Conservation (phyloP, 148 eudicot genomes). For the Amaranthus palmeri region DNA sequence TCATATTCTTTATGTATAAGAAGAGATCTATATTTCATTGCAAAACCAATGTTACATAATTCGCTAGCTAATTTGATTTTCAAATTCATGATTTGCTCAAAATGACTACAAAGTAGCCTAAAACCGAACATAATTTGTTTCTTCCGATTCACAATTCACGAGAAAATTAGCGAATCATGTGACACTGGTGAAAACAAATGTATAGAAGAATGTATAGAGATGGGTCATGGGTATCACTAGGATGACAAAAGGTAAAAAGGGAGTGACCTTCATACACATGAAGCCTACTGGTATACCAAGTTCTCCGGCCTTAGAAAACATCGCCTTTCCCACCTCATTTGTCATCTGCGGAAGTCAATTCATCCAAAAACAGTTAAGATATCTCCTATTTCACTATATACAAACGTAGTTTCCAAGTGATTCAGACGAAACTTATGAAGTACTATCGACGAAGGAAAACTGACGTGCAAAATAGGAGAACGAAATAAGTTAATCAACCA, state of each 20-base stretch:
- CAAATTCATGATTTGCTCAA: no score
- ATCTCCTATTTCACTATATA: neutral
- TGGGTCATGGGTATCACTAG: neutral
- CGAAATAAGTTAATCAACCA: neutral
- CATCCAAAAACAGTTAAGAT: neutral
- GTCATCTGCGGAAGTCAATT: slow-evolving; percentile 59
- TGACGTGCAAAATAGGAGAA: neutral
- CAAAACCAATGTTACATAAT: no score
- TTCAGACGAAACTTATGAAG: no score
- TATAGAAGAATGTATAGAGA: neutral
- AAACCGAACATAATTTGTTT: no score
- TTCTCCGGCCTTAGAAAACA: slow-evolving; percentile 85
- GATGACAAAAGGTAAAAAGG: neutral
- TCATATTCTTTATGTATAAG: no score
- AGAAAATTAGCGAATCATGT: no score
- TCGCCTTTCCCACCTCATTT: slow-evolving; percentile 68
- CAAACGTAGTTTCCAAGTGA: neutral
- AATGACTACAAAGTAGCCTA: no score
- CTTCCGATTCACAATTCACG: no score
- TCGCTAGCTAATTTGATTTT: no score
- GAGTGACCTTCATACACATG: slow-evolving; percentile 86
- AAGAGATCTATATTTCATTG: no score
- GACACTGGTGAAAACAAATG: neutral
- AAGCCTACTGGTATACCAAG: slow-evolving; percentile 87
- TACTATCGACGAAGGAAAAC: no score